Conservation (phyloP, 2,329 filamentous ascomycete species). For the Coleophoma crateriformis region DNA sequence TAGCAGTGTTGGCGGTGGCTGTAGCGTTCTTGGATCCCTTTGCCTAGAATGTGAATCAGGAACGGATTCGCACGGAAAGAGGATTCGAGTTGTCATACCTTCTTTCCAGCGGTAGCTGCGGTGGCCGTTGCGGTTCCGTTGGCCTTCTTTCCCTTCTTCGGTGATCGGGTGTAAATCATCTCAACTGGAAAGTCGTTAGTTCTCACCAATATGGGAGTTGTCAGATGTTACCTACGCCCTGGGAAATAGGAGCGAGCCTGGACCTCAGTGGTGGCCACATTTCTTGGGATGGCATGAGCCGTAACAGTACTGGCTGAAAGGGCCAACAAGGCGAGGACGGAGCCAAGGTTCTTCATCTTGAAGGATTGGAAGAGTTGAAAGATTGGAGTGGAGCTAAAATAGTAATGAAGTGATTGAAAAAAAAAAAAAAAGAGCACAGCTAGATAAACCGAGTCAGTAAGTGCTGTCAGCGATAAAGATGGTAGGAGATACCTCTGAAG, state of each 20-base stretch:
- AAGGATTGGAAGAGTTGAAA: conserved; percentile 13
- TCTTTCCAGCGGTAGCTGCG: conserved; percentile 5
- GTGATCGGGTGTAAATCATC: conserved; percentile 13
- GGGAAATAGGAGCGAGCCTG: conserved; percentile 14
- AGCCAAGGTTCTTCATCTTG: conserved; percentile 35
- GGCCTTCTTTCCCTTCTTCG: conserved; percentile 11
- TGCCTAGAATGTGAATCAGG: not conserved
- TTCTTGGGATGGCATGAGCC: conserved; percentile 19
- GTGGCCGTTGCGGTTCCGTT: conserved; percentile 5
- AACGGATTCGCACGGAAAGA: no score
- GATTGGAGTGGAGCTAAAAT: conserved; percentile 15
- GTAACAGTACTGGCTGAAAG: conserved; percentile 28
- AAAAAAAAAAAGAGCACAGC: conserved; percentile 21
- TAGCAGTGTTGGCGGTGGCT: conserved; percentile 1
- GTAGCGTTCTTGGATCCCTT: conserved; percentile 5
- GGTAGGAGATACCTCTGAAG: conserved; percentile 13
- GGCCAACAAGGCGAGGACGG: conserved; percentile 31
- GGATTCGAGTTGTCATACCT: not conserved
- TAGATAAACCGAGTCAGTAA: conserved; percentile 10
- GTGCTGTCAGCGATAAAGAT: no score
- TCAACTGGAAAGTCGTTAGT: conserved; percentile 7
- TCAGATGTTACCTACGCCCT: conserved; percentile 5
- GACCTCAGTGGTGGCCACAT: conserved; percentile 6
- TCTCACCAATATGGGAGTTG: not conserved
- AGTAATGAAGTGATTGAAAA: conserved; percentile 13